Conservation (phyloP, 768 basidiomycete genomes). For the Tylopilus felleus region DNA sequence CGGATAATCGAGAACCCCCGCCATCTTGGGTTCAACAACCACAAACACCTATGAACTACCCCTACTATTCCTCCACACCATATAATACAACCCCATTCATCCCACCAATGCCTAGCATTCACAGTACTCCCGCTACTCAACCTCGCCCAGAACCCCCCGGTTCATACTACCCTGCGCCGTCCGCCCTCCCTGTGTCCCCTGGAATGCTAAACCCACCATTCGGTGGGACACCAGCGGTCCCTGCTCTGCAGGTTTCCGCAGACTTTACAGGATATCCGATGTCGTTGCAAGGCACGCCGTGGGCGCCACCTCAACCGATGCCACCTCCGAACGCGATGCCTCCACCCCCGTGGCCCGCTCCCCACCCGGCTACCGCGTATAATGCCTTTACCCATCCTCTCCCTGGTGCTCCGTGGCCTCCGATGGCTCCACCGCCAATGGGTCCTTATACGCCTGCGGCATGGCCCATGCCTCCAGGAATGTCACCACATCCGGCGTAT, state of each 20-base stretch:
- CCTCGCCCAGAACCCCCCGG: slow-evolving; percentile 26
- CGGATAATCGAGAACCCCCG: slow-evolving; percentile 27
- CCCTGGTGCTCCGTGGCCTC: slow-evolving; percentile 24
- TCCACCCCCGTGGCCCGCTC: slow-evolving; percentile 19
- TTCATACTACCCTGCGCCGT: slow-evolving; percentile 32
- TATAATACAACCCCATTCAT: slow-evolving; percentile 39
- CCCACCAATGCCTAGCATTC: slow-evolving; percentile 30
- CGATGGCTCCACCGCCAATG: slow-evolving; percentile 12
- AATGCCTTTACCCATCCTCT: slow-evolving; percentile 32
- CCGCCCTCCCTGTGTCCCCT: slow-evolving; percentile 26
- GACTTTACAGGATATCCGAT: slow-evolving; percentile 35
- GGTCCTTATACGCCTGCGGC: slow-evolving; percentile 25
- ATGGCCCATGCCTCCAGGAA: slow-evolving; percentile 26
- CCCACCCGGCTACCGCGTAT: slow-evolving; percentile 22
- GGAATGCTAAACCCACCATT: slow-evolving; percentile 9
- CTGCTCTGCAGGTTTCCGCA: slow-evolving; percentile 19
- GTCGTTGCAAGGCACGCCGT: slow-evolving; percentile 24
- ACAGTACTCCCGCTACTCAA: slow-evolving; percentile 24
- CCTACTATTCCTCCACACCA: slow-evolving; percentile 38
- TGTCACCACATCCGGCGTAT: slow-evolving; percentile 22
- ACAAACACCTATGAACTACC: slow-evolving; percentile 35
- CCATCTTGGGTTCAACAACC: slow-evolving; percentile 36
- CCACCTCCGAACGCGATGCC: slow-evolving; percentile 24
- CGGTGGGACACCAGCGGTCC: slow-evolving; percentile 2
- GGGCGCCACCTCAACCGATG: slow-evolving; percentile 20